Evolutionary conservation across 1,284 basidiomycete genomes (phyloP).

Genomic region (Agroathelia rolfsii): DNA sequence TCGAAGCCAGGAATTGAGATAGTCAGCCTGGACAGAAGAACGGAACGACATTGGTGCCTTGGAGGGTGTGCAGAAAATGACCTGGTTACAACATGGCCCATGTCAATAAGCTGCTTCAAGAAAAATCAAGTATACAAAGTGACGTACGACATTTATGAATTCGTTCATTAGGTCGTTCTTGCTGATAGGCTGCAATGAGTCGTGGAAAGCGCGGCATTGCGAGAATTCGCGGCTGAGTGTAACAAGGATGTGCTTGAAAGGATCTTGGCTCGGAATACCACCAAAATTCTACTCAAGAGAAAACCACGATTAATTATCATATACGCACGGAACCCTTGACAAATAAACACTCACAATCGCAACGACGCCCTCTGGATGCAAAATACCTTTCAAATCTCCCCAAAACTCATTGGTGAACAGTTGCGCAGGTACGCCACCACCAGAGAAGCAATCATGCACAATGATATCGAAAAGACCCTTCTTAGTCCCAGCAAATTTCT

Average conservation of each 20-base stretch:
- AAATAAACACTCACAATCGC: slow-evolving; percentile 53
- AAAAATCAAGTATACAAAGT: slow-evolving; percentile 1
- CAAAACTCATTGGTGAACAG: slow-evolving; percentile 81
- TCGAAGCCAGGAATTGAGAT: slow-evolving; percentile 58
- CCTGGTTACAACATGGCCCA: slow-evolving; percentile 29
- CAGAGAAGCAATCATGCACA: slow-evolving; percentile 88
- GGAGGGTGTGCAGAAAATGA: slow-evolving; percentile 70
- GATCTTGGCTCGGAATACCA: slow-evolving; percentile 51
- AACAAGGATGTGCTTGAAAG: slow-evolving; percentile 55
- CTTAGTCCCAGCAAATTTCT: too few species aligned
- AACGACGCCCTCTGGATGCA: slow-evolving; percentile 67
- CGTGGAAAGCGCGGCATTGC: slow-evolving; percentile 76
- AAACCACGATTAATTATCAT: slow-evolving; percentile 18
- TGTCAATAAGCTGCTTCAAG: slow-evolving; percentile 4
- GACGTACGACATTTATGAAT: slow-evolving; percentile 67
- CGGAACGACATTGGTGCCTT: slow-evolving; percentile 56
- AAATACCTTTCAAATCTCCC: slow-evolving; percentile 51
- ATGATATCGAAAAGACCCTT: slow-evolving; percentile 60
- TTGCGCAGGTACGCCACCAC: slow-evolving; percentile 75
- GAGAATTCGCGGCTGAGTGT: slow-evolving; percentile 63
- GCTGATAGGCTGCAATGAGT: slow-evolving; percentile 35
- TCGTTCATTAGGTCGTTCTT: slow-evolving; percentile 40
- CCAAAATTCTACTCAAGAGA: slow-evolving; percentile 53
- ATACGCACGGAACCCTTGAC: not conserved
- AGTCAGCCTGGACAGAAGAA: slow-evolving; percentile 40